These are phyloP conservation scores for Plasmopara muralis DNA, from an alignment of 352 stramenopile species.

Conservation along the genomic window DNA sequence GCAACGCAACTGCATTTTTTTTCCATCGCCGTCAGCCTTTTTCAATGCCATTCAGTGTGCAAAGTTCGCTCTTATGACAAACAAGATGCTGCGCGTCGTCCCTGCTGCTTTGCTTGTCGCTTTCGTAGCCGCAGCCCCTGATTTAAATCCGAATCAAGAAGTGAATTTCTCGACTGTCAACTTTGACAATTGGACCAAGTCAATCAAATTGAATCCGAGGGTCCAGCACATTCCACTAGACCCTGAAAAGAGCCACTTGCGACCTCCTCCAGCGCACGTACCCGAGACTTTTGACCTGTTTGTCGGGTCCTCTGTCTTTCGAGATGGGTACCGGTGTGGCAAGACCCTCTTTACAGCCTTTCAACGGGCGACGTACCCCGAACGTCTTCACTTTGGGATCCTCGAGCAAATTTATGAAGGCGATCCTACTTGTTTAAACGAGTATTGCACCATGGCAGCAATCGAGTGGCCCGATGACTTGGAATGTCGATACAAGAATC, in stretches of 20 bases:
- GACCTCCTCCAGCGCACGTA: slow-evolving; percentile 44
- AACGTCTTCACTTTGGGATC: slow-evolving; percentile 68
- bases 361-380: slow-evolving; percentile 47
- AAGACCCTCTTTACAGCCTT: slow-evolving; percentile 74
- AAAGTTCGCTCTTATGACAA: neutral
- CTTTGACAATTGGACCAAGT: neutral
- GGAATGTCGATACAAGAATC: slow-evolving; percentile 48
- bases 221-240: slow-evolving; percentile 60
- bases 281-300: slow-evolving; percentile 43
- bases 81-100: neutral
- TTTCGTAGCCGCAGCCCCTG: neutral
- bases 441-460: slow-evolving; percentile 62
- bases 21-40: too few species aligned
- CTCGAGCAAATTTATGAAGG: slow-evolving; percentile 66
- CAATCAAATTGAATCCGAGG: slow-evolving; percentile 26
- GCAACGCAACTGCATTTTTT: neutral
- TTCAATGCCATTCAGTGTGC: neutral
- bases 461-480: slow-evolving; percentile 46
- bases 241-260: slow-evolving; percentile 23
- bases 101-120: neutral
- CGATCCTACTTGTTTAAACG: slow-evolving; percentile 54
- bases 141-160: neutral
- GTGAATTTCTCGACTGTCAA: neutral
- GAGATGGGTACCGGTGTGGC: slow-evolving; percentile 59
- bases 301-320: slow-evolving; percentile 70